Evolutionary conservation across 345 rosid genomes (phyloP), one percentile per base, ranked within the genome.

Genomic region (Excoecaria cochinchinensis): DNA sequence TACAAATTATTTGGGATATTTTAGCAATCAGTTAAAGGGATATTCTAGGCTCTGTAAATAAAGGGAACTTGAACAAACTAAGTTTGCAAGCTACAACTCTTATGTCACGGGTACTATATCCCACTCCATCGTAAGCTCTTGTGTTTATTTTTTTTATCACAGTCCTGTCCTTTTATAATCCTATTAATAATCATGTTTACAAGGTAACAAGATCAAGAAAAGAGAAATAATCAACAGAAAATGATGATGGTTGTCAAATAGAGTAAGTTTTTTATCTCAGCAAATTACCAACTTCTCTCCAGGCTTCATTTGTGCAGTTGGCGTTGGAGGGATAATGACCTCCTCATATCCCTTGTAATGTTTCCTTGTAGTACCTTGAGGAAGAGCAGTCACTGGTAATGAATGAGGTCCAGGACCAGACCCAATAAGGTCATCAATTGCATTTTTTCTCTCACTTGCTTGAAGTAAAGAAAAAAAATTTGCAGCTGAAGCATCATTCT

Each of bases 271-370:
- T 62, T 38, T 40, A 48, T 65, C 56, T 31, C 22, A 58, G n/a
- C 4, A 75, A 50, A 77, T 50, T 90, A 95, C 99, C 99, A 95
- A 90, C 87, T 85, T 92, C 81, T 95, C 99, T 76, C 97, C 99
- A 72, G 89, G 85, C 85, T 90, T 92, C 95, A 92, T 82, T 81
- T 85, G 90, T 74, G 99, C 97, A 17, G 98, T 89, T 58, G 98
- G 95, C 31, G 90, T 90, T 69, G 97, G 92, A 55, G 98, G 98
- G 77, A 95, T 95, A 75, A 79, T 82, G 68, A 95, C 97, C 84
- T 95, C 98, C 82, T 95, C 99, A 76, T 91, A 92, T 70, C 99
- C 99, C 84, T 92, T 90, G 75, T 74, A 78, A 82, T 91, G 94
- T 82, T 92, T 92, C 86, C 97, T 86, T 22, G 78, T 53, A 59